Base-by-base conservation (phyloP, 805 yeast species). In the Saturnispora saitoi region DNA sequence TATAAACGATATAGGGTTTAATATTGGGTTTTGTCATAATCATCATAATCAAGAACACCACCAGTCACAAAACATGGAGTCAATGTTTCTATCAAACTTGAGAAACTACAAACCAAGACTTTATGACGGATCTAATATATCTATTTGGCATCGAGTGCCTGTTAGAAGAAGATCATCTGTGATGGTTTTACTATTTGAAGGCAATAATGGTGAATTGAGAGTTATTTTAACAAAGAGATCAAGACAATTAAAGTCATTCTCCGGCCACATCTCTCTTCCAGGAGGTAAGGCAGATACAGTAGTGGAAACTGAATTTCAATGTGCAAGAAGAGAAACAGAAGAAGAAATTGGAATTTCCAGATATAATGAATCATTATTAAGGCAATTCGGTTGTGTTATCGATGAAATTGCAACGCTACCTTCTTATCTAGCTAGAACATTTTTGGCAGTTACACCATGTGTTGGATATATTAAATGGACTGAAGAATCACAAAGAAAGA, bases 181-280 rank as follows among this genome's bases (percentile, higher is more conserved):
- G 17, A 71, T 89, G 57, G 72, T 88, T 0, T 69, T 89, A 15
- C 72, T 90, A 22, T 89, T 86, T 56, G 60, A 80, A 8, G 95
- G 95, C 4, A 68, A 68, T n/a, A 64, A 70, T 40, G 91, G 91
- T 2, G 95, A 88, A 55, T 65, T 89, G 17, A 66, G 91, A 40
- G 95, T 87, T 30, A 70, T 90, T 3, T 65, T 90, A 45, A 90
- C 97, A 1, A 81, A 84, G 56, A 66, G 98, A 52, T 80, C 95
- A 3, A 71, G 83, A 43, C 70, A 73, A 32, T 70, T 91, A 56
- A 70, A 80, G 43, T 77, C 77, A 47, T 90, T 89, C 66, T 84
- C 93, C 0, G 96, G 97, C 4, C 96, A 90, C 62, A 85, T 86
- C 5, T 87, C 96, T 1, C 70, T 90, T 8, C 98, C 98, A 4